These are phyloP conservation scores for Schwanniomyces yamadae DNA, from an alignment of 805 yeast genomes.

Conservation along the genomic window DNA sequence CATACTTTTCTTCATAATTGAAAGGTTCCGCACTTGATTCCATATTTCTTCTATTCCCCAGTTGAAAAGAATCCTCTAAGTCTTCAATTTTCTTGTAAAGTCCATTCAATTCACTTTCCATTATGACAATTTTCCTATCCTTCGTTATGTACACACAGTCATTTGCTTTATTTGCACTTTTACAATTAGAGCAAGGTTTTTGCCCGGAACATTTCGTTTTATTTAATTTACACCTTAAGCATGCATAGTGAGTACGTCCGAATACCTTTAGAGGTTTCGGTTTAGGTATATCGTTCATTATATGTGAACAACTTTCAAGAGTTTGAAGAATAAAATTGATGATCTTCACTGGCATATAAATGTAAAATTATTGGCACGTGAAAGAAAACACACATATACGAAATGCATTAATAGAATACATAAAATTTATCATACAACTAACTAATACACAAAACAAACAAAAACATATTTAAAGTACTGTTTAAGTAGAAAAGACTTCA, in stretches of 20 bases:
- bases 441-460: slow-evolving; percentile 7
- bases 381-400: too few species aligned
- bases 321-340: too few species aligned
- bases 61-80: slow-evolving; percentile 18
- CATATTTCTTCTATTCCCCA: not conserved
- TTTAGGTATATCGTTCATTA: slow-evolving; percentile 7
- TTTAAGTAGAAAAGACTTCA: slow-evolving; percentile 55
- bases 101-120: slow-evolving; percentile 40
- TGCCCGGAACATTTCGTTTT: slow-evolving; percentile 44
- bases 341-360: not conserved
- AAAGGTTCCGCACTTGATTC: too few species aligned
- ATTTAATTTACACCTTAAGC: slow-evolving; percentile 40
- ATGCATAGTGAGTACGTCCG: slow-evolving; percentile 44
- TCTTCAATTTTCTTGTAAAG: slow-evolving; percentile 31
- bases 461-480: not conserved
- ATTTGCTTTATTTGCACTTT: slow-evolving; percentile 26
- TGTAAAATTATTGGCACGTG: too few species aligned
- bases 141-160: slow-evolving; percentile 37
- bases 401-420: too few species aligned
- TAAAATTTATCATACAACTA: too few species aligned
- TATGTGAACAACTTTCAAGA: not conserved
- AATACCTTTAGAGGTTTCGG: slow-evolving; percentile 39
- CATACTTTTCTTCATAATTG: too few species aligned
- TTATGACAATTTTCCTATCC: slow-evolving; percentile 41
- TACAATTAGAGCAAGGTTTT: slow-evolving; percentile 42